phyloP scores from a whole-genome alignment of 495 filamentous ascomycete species.

The Penicillium egyptiacum region DNA sequence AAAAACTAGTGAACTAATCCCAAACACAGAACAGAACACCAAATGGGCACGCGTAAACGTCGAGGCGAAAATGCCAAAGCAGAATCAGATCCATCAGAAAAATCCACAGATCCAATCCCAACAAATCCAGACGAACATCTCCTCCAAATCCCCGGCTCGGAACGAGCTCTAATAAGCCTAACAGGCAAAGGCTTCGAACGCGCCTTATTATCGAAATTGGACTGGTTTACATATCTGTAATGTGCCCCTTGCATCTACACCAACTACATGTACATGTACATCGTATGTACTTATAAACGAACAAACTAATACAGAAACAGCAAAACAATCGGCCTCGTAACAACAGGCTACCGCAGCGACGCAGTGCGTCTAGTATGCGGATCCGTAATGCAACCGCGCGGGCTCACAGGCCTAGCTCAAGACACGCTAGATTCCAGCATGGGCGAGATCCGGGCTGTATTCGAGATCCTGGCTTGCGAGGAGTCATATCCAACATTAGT shows the following conservation, averaged over 20 bases:
- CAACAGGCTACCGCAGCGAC: constrained; percentile 63
- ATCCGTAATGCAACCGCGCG: constrained; percentile 66
- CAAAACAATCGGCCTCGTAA: constrained; percentile 58
- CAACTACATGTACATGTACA: too few relatives aligned
- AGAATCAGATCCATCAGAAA: constrained; percentile 7
- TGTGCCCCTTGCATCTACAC: too few relatives aligned
- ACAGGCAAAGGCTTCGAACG: constrained; percentile 71
- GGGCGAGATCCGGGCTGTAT: constrained; percentile 59
- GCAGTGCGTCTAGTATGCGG: constrained; percentile 66
- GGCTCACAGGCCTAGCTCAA: constrained; percentile 64
- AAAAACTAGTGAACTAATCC: constrained; percentile 17
- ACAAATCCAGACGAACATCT: constrained; percentile 45
- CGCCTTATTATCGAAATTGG: constrained; percentile 65
- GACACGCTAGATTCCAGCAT: constrained; percentile 64
- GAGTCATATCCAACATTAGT: constrained; percentile 60
- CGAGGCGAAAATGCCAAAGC: constrained; percentile 35
- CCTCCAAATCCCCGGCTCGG: constrained; percentile 59
- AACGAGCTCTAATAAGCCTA: constrained; percentile 63
- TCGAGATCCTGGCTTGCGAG: constrained; percentile 48
- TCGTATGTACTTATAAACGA: too few relatives aligned
- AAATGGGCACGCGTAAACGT: constrained; percentile 66
- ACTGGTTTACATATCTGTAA: constrained; percentile 65
- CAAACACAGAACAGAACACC: constrained; percentile 65
- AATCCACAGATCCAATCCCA: constrained; percentile 25
- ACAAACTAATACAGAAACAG: constrained; percentile 28